phyloP scores from a whole-genome alignment of 345 rosid genomes.

The Raphanus raphanistrum region DNA sequence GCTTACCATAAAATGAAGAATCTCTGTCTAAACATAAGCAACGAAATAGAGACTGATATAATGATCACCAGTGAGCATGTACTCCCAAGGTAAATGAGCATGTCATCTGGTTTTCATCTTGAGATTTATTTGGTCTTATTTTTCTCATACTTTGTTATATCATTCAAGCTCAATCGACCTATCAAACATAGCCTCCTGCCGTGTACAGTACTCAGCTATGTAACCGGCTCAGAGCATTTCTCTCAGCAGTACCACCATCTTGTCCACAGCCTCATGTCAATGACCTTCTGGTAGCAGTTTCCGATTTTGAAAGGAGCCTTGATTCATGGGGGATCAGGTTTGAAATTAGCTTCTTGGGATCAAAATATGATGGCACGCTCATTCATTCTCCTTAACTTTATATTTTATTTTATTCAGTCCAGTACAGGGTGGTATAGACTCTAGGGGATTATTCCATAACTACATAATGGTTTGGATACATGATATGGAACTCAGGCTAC shows the following conservation, averaged over 20 bases:
- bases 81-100: conserved; percentile 68
- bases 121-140: not conserved
- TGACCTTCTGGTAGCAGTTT: conserved; percentile 80
- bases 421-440: conserved; percentile 80
- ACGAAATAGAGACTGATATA: conserved; percentile 76
- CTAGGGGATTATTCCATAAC: conserved; percentile 69
- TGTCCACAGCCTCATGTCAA: conserved; percentile 79
- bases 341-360: conserved; percentile 25
- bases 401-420: conserved; percentile 51
- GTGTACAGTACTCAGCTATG: conserved; percentile 80
- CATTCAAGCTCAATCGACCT: conserved; percentile 83
- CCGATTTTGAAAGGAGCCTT: conserved; percentile 84
- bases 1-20: conserved; percentile 86
- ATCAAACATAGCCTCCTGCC: conserved; percentile 71
- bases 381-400: not conserved
- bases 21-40: conserved; percentile 60
- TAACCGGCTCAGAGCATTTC: conserved; percentile 68
- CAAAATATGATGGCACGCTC: conserved; percentile 4
- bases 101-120: not conserved
- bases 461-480: conserved; percentile 92
- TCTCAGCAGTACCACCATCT: conserved; percentile 89
- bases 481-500: conserved; percentile 89
- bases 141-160: conserved; percentile 3
- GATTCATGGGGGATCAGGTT: conserved; percentile 87
- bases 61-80: conserved; percentile 85